phyloP scores from a whole-genome alignment of 768 basidiomycete species.

The Mycena alexandri region DNA sequence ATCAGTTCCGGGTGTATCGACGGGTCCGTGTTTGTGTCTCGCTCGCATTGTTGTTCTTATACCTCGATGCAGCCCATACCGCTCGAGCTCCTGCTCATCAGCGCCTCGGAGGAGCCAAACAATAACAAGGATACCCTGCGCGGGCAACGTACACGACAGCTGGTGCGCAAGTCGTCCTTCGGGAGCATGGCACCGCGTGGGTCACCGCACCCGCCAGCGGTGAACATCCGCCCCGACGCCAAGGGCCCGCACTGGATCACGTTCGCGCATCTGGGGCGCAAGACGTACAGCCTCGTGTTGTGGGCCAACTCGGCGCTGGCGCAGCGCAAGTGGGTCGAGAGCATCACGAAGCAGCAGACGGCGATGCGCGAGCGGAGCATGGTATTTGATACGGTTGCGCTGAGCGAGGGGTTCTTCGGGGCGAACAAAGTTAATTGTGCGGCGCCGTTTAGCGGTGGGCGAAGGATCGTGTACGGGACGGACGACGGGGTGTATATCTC shows the following conservation, averaged over 20 bases:
- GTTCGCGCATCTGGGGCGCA: slow-evolving; percentile 93
- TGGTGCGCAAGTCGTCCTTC: slow-evolving; percentile 35
- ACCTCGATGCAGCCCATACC: slow-evolving; percentile 83
- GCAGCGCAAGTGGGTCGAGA: slow-evolving; percentile 95
- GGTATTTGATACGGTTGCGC: slow-evolving; percentile 86
- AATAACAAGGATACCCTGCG: slow-evolving; percentile 49
- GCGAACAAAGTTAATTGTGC: slow-evolving; percentile 95
- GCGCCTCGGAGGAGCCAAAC: slow-evolving; percentile 76
- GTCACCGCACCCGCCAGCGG: slow-evolving; percentile 50
- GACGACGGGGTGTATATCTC: slow-evolving; percentile 97
- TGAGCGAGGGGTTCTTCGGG: slow-evolving; percentile 91
- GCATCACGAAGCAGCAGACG: slow-evolving; percentile 91
- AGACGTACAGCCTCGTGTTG: slow-evolving; percentile 90
- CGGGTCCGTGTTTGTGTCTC: slow-evolving; percentile 68
- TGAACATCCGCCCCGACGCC: slow-evolving; percentile 67
- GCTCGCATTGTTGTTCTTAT: slow-evolving; percentile 13
- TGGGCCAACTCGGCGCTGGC: slow-evolving; percentile 89
- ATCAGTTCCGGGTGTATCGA: slow-evolving; percentile 94
- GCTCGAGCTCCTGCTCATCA: slow-evolving; percentile 88
- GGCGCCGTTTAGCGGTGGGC: slow-evolving; percentile 82
- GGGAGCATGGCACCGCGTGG: slow-evolving; percentile 31
- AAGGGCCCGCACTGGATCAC: slow-evolving; percentile 94
- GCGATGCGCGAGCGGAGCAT: slow-evolving; percentile 84
- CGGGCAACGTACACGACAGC: slow-evolving; percentile 55
- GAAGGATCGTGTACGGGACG: slow-evolving; percentile 94